Evolutionary conservation across 2,329 filamentous ascomycete species (phyloP).

Genomic region (Beauveria varroae): DNA sequence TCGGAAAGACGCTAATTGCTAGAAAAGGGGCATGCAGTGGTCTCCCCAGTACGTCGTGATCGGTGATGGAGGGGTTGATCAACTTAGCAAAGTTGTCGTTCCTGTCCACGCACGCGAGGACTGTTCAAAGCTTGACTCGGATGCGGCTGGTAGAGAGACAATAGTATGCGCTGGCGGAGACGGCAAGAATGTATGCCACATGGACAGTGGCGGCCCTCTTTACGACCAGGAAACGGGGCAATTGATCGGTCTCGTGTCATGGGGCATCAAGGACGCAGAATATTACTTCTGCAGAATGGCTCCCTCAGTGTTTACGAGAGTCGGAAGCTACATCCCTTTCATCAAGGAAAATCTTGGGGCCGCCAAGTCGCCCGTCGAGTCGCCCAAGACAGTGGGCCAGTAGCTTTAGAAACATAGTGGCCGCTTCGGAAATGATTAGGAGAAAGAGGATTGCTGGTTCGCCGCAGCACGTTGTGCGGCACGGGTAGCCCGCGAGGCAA

Average conservation of each 20-base stretch:
- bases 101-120: not conserved
- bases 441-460: too few relatives aligned
- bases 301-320: not conserved
- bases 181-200: not conserved
- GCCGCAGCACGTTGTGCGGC: too few relatives aligned
- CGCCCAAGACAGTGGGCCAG: too few relatives aligned
- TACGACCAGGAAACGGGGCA: not conserved
- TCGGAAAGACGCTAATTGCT: not conserved
- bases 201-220: not conserved
- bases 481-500: too few relatives aligned
- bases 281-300: not conserved
- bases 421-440: too few relatives aligned
- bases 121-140: not conserved
- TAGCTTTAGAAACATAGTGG: too few relatives aligned
- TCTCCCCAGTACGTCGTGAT: too few relatives aligned
- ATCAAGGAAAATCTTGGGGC: too few relatives aligned
- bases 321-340: not conserved
- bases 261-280: not conserved
- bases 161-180: not conserved
- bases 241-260: not conserved
- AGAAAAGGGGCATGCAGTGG: not conserved
- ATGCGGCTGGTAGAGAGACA: not conserved
- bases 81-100: not conserved
- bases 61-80: not conserved
- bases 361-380: too few relatives aligned